Evolutionary conservation across 768 basidiomycete genomes (phyloP).

Genomic region (Suillus tomentosus): DNA sequence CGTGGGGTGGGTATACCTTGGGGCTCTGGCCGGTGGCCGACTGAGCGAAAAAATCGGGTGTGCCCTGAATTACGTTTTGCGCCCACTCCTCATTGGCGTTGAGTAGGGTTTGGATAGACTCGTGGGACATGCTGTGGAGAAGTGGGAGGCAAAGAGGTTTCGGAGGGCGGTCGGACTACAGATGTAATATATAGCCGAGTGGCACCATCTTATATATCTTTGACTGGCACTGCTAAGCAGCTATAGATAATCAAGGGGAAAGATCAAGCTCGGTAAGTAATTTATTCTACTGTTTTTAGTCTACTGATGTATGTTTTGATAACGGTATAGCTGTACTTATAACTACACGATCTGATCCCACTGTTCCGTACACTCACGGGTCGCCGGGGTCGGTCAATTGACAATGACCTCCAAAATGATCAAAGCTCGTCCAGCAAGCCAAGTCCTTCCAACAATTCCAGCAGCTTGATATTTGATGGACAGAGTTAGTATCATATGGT

Average conservation of each 20-base stretch:
- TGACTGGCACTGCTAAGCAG: no score
- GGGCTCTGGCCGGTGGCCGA: slow-evolving; percentile 67
- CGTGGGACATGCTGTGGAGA: background rate
- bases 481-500: background rate
- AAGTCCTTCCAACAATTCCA: background rate
- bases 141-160: background rate
- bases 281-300: background rate
- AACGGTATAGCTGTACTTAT: background rate
- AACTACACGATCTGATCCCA: background rate
- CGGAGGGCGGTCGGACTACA: background rate
- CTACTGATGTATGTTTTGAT: background rate
- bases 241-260: background rate
- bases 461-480: background rate
- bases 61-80: slow-evolving; percentile 48
- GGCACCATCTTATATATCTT: no score
- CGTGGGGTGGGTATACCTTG: slow-evolving; percentile 45
- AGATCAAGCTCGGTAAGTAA: background rate
- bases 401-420: background rate
- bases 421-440: background rate
- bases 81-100: slow-evolving; percentile 72
- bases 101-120: slow-evolving; percentile 31
- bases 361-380: background rate
- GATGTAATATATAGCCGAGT: no score
- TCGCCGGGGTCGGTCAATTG: no score
- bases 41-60: slow-evolving; percentile 65